Percentiles rank a stretch among this genome's conserved stretches.
These are phyloP conservation scores for Cystobasidium sp. DNA, from an alignment of 1,284 basidiomycete genomes.

Conservation along the genomic window DNA sequence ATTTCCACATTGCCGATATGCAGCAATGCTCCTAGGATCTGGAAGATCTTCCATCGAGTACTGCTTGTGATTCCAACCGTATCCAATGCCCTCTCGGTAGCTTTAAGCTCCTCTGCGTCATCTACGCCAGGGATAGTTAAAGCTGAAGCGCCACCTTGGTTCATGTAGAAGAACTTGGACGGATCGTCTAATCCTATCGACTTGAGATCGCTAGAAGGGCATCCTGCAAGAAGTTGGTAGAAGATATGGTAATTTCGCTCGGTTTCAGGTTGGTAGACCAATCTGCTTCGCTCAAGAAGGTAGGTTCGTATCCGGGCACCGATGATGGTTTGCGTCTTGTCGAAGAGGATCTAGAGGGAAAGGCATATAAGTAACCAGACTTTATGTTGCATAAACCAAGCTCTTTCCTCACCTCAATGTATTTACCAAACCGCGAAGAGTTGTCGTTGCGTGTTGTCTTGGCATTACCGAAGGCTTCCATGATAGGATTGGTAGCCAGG, in stretches of 20 bases:
- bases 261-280: constrained; percentile 94
- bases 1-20: constrained; percentile 97
- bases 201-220: constrained; percentile 91
- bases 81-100: constrained; percentile 90
- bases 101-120: constrained; percentile 91
- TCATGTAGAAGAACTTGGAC: constrained; percentile 85
- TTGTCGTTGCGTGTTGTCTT: constrained; percentile 99
- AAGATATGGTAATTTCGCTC: constrained; percentile 99
- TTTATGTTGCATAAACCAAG: neutral
- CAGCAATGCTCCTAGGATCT: constrained; percentile 86
- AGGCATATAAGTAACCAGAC: neutral
- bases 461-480: constrained; percentile 98
- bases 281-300: constrained; percentile 91
- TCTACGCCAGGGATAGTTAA: constrained; percentile 84
- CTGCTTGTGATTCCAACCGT: constrained; percentile 97
- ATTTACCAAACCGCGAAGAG: constrained; percentile 98
- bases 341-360: constrained; percentile 80
- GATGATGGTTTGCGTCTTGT: constrained; percentile 92
- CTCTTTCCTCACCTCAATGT: constrained; percentile 77
- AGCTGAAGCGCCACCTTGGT: constrained; percentile 88
- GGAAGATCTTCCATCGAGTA: constrained; percentile 97
- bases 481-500: constrained; percentile 96
- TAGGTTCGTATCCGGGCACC: constrained; percentile 98
- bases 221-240: constrained; percentile 98
- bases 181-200: constrained; percentile 89